Evolutionary conservation across 306 rosid genomes (phyloP), one percentile per base, ranked within the genome.

Genomic region (Vicia sativa): DNA sequence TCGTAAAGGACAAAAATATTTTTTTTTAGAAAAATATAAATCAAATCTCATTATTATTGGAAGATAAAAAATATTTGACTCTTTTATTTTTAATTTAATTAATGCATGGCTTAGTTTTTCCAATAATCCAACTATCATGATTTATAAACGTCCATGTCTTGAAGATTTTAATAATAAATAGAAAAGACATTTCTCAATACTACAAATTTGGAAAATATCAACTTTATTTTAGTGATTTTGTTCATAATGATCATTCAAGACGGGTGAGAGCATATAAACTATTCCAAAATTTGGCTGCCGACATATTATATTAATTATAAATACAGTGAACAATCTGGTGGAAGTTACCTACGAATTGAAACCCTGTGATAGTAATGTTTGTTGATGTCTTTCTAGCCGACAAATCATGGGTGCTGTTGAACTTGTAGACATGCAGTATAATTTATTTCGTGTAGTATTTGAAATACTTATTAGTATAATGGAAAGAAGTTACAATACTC

Each of bases 301-400:
- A 60, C 65, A 31, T 34, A 35, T 16, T 61, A 38, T 18, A 12
- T 54, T 12, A 61, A 37, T 61, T 61, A 38, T 60, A 60, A 37
- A 60, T 60, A 60, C 9, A 60, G 48, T 60, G 31, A 60, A 16
- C 7, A 37, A 60, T 60, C 15, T 60, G 31, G 25, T 60, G 11
- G 66, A 60, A 37, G 46, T 38, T 37, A 37, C 14, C 6, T 61
- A 21, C 31, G 10, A 38, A 61, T 18, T 18, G 21, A 38, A 18
- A 1, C 15, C 15, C 19, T 61, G 37, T 60, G 14, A 60, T 60
- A 16, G 48, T 61, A 37, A 61, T 60, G 66, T 61, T 61, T 61
- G 2, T 38, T 38, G 28, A 61, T 61, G 66, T 38, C 31, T 19
- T 61, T 38, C 15, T 61, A 38, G 31, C 31, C 52, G 67, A 62